phyloP scores from a whole-genome alignment of 2,329 filamentous ascomycete species.

The Cladobotryum mycophilum region DNA sequence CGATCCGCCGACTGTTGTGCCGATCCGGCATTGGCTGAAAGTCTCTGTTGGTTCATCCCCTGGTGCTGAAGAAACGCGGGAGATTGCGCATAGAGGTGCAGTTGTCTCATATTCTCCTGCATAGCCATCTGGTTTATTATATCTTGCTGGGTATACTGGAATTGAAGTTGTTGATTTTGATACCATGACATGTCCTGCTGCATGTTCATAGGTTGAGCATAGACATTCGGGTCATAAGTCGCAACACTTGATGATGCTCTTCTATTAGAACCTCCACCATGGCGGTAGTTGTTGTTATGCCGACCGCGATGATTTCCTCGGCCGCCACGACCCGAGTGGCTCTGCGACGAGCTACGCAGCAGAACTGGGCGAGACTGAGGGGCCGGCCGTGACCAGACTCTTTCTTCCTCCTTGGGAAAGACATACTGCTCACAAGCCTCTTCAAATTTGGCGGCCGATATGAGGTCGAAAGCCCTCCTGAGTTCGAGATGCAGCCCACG shows the following conservation, averaged over 20 bases:
- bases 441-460: conserved; percentile 71
- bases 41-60: conserved; percentile 27
- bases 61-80: conserved; percentile 32
- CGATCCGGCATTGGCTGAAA: conserved; percentile 19
- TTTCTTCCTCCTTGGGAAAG: conserved; percentile 77
- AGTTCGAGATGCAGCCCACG: conserved; percentile 85
- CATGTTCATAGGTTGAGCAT: conserved; percentile 37
- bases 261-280: conserved; percentile 37
- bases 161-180: conserved; percentile 35
- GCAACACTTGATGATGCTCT: conserved; percentile 48
- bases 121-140: conserved; percentile 37
- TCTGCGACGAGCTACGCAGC: conserved; percentile 55
- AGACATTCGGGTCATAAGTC: conserved; percentile 45
- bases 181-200: conserved; percentile 47
- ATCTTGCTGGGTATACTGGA: conserved; percentile 35
- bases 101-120: conserved; percentile 30
- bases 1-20: conserved; percentile 38
- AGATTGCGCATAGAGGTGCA: conserved; percentile 30
- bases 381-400: conserved; percentile 52
- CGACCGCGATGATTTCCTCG: conserved; percentile 43
- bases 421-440: conserved; percentile 84
- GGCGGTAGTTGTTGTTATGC: conserved; percentile 34
- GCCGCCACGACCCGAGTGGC: conserved; percentile 43
- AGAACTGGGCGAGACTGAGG: conserved; percentile 50
- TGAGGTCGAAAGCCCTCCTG: conserved; percentile 76